Evolutionary conservation across 2,329 filamentous ascomycete species (phyloP), one percentile per base, ranked within the genome.

Genomic region (Monascus ruber): DNA sequence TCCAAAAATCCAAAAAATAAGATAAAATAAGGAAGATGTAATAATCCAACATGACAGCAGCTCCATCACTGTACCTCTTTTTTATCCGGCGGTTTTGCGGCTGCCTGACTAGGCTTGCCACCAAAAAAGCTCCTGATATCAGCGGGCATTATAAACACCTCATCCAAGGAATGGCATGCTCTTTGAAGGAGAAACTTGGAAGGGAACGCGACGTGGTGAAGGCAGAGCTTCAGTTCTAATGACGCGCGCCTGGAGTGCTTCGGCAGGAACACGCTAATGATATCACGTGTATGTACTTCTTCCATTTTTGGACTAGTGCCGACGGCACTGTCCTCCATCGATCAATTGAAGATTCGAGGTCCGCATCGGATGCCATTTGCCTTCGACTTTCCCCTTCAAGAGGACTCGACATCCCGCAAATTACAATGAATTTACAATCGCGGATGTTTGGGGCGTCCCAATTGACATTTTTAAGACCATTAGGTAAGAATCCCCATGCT

Each of bases 111-210:
- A 37, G 77, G 76, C 61, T 87, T 87, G 44, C 83, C 78, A 40
- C 82, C 79, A 68, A 96, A 95, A 65, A 95, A 96, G 52, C 73
- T 86, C 56, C 88, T 76, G 55, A 95, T 96, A 64, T 96, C 89
- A 46, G 72, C 58, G 39, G 87, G 78, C 87, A 94, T 94, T 45
- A 36, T 55, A 37, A 33, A 37, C 24, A 33, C 33, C 28, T 27
- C 9, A 11, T 26, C 26, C 8, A 8, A 31, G 8, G 3, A 8
- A 31, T 8, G 8, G 29, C 29, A 31, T 31, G 29, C 8, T 25
- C 7, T 26, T n/a, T 25, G 33, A 26, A 35, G 7, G 33, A 26
- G 6, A 17, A 17, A 17, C 17, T 17, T 17, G 17, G 17, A 17
- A 17, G 17, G 17, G 17, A 17, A 17, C 17, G 17, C 29, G 8